These are phyloP conservation scores for Inga leiocalycina DNA, from an alignment of 306 rosid species.

Conservation along the genomic window DNA sequence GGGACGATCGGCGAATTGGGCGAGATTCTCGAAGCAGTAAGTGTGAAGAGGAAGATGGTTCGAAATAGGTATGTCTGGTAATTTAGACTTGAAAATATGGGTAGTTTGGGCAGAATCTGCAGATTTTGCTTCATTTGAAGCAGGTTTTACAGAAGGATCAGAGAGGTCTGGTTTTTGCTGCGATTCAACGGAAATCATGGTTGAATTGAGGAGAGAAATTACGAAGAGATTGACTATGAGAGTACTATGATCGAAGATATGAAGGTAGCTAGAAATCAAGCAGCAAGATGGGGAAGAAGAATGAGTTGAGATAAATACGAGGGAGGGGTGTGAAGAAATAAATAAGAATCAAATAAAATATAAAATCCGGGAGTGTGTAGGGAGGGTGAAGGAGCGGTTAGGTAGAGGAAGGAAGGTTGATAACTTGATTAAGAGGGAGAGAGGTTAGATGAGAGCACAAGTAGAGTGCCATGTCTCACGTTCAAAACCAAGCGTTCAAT, in stretches of 20 bases:
- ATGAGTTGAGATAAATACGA: not conserved
- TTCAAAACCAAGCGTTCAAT: slow-evolving; percentile 38
- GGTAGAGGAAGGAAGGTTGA: slow-evolving; percentile 33
- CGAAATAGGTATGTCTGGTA: slow-evolving; percentile 74
- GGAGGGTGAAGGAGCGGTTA: not conserved
- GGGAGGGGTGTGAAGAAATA: not conserved
- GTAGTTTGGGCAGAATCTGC: not conserved
- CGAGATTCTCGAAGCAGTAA: slow-evolving; percentile 58
- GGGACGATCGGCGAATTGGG: slow-evolving; percentile 51
- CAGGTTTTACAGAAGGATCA: not conserved
- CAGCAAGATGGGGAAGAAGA: not conserved
- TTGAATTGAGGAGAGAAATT: not conserved
- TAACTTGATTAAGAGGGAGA: no score
- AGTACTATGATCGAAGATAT: no score
- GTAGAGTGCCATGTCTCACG: slow-evolving; percentile 16
- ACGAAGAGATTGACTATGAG: not conserved
- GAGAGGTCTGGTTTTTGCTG: slow-evolving; percentile 36
- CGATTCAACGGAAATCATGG: slow-evolving; percentile 58
- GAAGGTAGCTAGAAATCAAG: not conserved
- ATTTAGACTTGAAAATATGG: slow-evolving; percentile 62
- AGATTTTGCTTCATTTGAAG: not conserved
- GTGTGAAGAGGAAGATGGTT: slow-evolving; percentile 73
- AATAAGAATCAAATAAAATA: not conserved
- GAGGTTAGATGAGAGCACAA: slow-evolving; percentile 22
- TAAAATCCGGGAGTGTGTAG: not conserved